Percentiles rank a stretch among this genome's conserved stretches.
phyloP scores from a whole-genome alignment of 2,329 filamentous ascomycete species.

The Beauveria australis region DNA sequence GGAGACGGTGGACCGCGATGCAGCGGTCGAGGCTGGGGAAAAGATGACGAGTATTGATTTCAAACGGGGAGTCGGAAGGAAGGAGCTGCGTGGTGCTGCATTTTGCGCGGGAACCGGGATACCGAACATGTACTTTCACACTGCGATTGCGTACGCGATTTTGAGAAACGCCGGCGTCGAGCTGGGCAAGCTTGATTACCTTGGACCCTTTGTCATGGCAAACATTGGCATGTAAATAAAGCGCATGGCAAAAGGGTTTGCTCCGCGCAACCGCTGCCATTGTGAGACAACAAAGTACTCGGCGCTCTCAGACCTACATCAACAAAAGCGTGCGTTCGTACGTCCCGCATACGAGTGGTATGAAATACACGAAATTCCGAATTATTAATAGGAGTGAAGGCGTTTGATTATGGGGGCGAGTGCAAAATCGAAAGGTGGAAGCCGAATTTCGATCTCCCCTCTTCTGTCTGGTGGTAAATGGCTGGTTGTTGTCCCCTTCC shows the following conservation, averaged over 20 bases:
- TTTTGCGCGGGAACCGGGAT: slow-evolving; percentile 42
- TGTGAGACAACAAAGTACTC: no score
- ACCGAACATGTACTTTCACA: slow-evolving; percentile 59
- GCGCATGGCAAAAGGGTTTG: no score
- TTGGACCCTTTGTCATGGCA: slow-evolving; percentile 21
- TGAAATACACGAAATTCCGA: neutral
- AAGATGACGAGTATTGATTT: slow-evolving; percentile 22
- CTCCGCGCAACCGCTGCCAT: no score
- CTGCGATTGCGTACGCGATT: slow-evolving; percentile 50
- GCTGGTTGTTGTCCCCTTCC: neutral
- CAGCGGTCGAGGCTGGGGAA: slow-evolving; percentile 22
- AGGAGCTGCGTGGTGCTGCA: slow-evolving; percentile 19
- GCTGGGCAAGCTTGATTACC: slow-evolving; percentile 53
- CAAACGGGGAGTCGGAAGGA: slow-evolving; percentile 18
- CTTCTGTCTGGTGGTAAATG: neutral
- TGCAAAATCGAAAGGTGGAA: neutral
- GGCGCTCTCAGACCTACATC: no score
- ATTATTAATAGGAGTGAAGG: neutral
- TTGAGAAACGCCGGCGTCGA: slow-evolving; percentile 52
- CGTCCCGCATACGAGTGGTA: neutral
- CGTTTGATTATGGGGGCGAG: neutral
- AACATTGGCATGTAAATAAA: neutral
- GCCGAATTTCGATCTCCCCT: no score
- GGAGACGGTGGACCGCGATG: slow-evolving; percentile 13
- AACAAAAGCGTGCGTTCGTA: neutral